phyloP scores from a whole-genome alignment of 768 basidiomycete species.

The Coprinopsis sp. region DNA sequence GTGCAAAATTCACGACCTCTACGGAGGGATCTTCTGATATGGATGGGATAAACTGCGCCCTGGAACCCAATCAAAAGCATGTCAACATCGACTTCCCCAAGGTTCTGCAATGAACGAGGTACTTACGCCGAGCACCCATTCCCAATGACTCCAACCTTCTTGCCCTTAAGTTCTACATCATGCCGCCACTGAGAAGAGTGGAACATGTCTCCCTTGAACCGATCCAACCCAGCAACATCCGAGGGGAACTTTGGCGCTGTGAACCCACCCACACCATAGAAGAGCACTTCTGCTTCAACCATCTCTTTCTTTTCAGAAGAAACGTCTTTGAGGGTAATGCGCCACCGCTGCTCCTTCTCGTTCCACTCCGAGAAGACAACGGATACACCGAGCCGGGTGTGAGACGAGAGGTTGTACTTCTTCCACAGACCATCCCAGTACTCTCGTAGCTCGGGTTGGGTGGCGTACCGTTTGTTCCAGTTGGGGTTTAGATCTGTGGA shows the following conservation, averaged over 20 bases:
- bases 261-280: slow-evolving; percentile 51
- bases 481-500: slow-evolving; percentile 50
- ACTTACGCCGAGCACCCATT: slow-evolving; percentile 59
- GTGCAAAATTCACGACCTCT: slow-evolving; percentile 52
- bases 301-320: slow-evolving; percentile 30
- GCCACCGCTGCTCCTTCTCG: slow-evolving; percentile 36
- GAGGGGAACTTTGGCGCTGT: slow-evolving; percentile 41
- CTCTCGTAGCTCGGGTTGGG: slow-evolving; percentile 45
- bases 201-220: slow-evolving; percentile 46
- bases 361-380: slow-evolving; percentile 46
- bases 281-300: slow-evolving; percentile 39
- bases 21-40: slow-evolving; percentile 47
- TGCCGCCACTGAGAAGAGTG: slow-evolving; percentile 57
- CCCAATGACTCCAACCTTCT: slow-evolving; percentile 57
- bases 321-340: slow-evolving; percentile 32
- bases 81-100: slow-evolving; percentile 2
- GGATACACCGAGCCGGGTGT: slow-evolving; percentile 37
- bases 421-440: slow-evolving; percentile 48
- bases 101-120: slow-evolving; percentile 4
- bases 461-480: slow-evolving; percentile 44
- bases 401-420: slow-evolving; percentile 37
- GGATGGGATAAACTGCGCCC: slow-evolving; percentile 56
- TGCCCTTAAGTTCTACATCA: slow-evolving; percentile 46
- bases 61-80: slow-evolving; percentile 17
- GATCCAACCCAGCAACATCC: slow-evolving; percentile 37